Percentiles rank a stretch among this genome's conserved stretches.
These are phyloP conservation scores for Gossypium sturtianum DNA, from an alignment of 345 rosid species.

Conservation along the genomic window DNA sequence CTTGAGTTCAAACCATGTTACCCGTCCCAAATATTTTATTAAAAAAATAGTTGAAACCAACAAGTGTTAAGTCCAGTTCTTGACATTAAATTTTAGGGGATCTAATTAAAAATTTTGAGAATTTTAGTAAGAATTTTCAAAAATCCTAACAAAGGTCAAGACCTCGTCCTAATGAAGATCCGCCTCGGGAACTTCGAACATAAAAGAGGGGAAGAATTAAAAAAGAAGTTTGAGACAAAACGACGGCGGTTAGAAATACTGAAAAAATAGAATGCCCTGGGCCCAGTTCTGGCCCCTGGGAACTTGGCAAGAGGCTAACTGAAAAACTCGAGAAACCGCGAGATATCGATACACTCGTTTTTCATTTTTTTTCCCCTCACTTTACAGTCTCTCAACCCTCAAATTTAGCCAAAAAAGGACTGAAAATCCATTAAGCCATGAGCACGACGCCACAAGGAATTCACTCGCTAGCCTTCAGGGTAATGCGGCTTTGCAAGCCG, in stretches of 20 bases:
- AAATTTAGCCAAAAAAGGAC: neutral
- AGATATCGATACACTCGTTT: neutral
- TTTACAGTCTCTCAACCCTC: neutral
- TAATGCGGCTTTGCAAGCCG: slow-evolving; percentile 93
- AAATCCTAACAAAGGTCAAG: too few relatives aligned
- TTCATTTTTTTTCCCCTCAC: neutral
- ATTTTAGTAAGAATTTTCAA: too few relatives aligned
- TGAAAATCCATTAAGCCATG: slow-evolving; percentile 21
- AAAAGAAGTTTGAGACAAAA: neutral
- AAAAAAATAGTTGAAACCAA: too few relatives aligned
- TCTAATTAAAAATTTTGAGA: too few relatives aligned
- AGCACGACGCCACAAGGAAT: slow-evolving; percentile 54
- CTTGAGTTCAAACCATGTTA: too few relatives aligned
- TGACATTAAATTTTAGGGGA: too few relatives aligned
- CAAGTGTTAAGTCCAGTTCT: too few relatives aligned
- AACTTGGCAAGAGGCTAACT: neutral
- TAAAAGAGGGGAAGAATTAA: too few relatives aligned
- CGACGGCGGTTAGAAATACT: neutral
- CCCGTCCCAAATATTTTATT: too few relatives aligned
- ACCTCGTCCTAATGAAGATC: too few relatives aligned
- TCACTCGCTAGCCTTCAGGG: slow-evolving; percentile 96
- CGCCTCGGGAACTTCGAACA: too few relatives aligned
- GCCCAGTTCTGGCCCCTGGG: neutral
- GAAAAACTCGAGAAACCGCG: neutral
- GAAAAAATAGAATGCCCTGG: too few relatives aligned